Conservation (phyloP, 2,329 filamentous ascomycete genomes). For the Madurella mycetomatis region DNA sequence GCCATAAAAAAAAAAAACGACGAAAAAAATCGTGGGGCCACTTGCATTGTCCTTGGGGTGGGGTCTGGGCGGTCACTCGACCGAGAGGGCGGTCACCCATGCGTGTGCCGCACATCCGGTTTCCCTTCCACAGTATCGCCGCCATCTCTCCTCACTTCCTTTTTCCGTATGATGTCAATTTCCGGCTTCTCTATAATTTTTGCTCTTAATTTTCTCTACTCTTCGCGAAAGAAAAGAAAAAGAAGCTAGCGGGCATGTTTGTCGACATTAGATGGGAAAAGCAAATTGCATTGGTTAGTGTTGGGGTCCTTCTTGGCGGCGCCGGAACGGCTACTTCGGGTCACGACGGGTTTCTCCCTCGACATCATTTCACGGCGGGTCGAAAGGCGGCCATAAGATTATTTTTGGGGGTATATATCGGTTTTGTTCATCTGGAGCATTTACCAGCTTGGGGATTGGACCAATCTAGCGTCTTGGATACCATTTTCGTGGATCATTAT, state of each 20-base stretch:
- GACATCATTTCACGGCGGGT: neutral
- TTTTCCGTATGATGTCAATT: neutral
- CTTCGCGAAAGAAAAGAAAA: slow-evolving; percentile 11
- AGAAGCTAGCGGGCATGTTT: slow-evolving; percentile 9
- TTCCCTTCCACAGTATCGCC: neutral
- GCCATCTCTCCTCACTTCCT: neutral
- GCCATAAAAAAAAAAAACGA: no score
- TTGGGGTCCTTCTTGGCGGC: neutral
- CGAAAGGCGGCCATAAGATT: neutral
- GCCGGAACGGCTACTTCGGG: neutral
- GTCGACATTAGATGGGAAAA: slow-evolving; percentile 17
- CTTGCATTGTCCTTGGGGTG: no score
- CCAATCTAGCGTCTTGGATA: neutral
- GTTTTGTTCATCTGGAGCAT: no score
- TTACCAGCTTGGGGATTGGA: no score
- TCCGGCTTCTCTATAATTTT: neutral
- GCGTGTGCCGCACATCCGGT: neutral
- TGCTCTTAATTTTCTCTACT: neutral
- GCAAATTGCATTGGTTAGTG: slow-evolving; percentile 5
- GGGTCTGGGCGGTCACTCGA: no score
- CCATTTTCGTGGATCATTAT: neutral
- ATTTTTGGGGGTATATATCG: neutral
- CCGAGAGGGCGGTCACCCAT: no score
- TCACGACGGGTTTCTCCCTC: neutral
- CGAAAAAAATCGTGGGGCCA: no score